Evolutionary conservation across 495 filamentous ascomycete genomes (phyloP).

Genomic region (Penicillium paradoxum): DNA sequence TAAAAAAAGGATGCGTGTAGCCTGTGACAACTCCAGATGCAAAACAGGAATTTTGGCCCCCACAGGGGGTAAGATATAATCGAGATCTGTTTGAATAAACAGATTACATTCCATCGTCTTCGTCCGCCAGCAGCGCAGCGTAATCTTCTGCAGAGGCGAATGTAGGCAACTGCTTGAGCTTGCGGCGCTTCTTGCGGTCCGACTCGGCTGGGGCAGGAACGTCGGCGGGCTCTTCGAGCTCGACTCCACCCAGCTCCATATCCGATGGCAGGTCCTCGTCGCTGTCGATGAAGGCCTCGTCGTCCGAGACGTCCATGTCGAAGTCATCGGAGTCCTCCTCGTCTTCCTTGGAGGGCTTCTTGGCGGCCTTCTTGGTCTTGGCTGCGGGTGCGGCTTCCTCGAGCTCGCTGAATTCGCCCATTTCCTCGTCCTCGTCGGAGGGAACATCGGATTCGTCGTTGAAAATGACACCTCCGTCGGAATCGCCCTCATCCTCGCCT

Average conservation of each 20-base stretch:
- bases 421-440: slow-evolving; percentile 44
- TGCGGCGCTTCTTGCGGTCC: slow-evolving; percentile 67
- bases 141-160: slow-evolving; percentile 95
- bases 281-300: slow-evolving; percentile 50
- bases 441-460: slow-evolving; percentile 45
- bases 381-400: slow-evolving; percentile 20
- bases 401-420: slow-evolving; percentile 29
- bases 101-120: slow-evolving; percentile 56
- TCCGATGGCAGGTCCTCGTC: slow-evolving; percentile 53
- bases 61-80: background rate
- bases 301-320: slow-evolving; percentile 48
- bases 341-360: slow-evolving; percentile 39
- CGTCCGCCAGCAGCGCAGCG: slow-evolving; percentile 73
- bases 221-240: slow-evolving; percentile 31
- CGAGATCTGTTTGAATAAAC: background rate
- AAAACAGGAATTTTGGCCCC: slow-evolving; percentile 10
- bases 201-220: slow-evolving; percentile 31
- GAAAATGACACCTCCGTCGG: slow-evolving; percentile 51
- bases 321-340: slow-evolving; percentile 45
- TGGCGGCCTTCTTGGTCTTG: slow-evolving; percentile 36
- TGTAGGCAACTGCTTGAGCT: slow-evolving; percentile 80
- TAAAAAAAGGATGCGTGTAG: background rate
- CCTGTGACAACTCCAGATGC: slow-evolving; percentile 7
- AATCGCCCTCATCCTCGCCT: slow-evolving; percentile 40
- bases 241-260: slow-evolving; percentile 41